Evolutionary conservation across 305 asterid genomes (phyloP).

Genomic region (Fraxinus velutina): DNA sequence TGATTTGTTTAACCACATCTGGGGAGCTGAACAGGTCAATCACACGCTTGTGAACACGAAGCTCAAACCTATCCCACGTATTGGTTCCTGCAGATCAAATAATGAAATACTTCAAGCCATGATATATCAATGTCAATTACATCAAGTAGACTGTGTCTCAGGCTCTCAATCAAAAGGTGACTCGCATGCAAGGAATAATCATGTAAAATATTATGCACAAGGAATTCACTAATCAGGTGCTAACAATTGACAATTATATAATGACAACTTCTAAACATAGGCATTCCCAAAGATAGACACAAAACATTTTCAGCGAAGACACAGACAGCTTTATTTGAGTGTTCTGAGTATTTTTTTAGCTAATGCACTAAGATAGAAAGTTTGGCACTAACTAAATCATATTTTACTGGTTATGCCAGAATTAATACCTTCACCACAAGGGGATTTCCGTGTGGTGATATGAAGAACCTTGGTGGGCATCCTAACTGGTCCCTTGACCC

Average conservation of each 20-base stretch:
- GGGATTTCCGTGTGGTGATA: conserved; percentile 76
- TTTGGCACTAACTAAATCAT: background rate
- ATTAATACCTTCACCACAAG: conserved; percentile 81
- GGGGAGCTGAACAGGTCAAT: conserved; percentile 94
- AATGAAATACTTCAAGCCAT: background rate
- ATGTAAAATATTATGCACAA: background rate
- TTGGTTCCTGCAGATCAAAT: conserved; percentile 53
- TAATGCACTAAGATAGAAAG: background rate
- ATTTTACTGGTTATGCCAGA: background rate
- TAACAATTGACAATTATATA: background rate
- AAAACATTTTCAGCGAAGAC: background rate
- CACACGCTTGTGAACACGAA: conserved; percentile 85
- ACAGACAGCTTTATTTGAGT: background rate
- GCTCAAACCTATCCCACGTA: conserved; percentile 79
- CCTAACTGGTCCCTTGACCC: conserved; percentile 88
- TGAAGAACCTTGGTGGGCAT: conserved; percentile 85
- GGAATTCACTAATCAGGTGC: background rate
- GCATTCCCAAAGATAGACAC: background rate
- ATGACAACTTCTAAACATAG: background rate
- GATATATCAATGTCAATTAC: background rate
- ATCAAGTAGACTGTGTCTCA: background rate
- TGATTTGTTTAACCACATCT: conserved; percentile 79
- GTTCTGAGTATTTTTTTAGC: background rate
- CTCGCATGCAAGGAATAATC: background rate
- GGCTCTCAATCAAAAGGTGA: background rate